A percentile compares a stretch with the other conserved stretches of the same genome.
phyloP scores from a whole-genome alignment of 2,329 filamentous ascomycete species.

The Aspergillus intermedius region DNA sequence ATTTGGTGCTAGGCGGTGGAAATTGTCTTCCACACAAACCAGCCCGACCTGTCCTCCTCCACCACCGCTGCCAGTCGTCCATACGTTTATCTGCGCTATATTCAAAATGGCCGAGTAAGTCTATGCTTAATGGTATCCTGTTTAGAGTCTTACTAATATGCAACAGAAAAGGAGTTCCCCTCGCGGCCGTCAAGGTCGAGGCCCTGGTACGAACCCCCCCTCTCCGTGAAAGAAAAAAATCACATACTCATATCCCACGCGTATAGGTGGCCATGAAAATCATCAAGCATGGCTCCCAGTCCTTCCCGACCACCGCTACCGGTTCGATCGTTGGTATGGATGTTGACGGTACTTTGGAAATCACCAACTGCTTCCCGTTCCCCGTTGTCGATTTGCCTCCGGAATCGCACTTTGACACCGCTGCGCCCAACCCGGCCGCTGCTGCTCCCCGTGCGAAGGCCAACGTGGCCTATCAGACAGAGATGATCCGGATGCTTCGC shows the following conservation, averaged over 20 bases:
- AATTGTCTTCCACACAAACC: constrained; percentile 29
- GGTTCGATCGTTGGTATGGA: constrained; percentile 94
- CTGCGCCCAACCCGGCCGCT: constrained; percentile 67
- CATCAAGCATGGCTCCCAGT: constrained; percentile 85
- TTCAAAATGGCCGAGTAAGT: constrained; percentile 29
- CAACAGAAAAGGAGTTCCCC: constrained; percentile 58
- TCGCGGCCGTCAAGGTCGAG: constrained; percentile 88
- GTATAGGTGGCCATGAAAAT: constrained; percentile 90
- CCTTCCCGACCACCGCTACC: constrained; percentile 82
- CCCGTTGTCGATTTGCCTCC: constrained; percentile 69
- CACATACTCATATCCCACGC: constrained; percentile 20
- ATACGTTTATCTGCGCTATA: constrained; percentile 10
- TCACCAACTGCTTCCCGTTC: constrained; percentile 95
- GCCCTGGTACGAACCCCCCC: constrained; percentile 64
- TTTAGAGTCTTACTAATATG: constrained; percentile 10
- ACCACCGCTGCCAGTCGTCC: constrained; percentile 12
- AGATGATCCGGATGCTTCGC: constrained; percentile 94
- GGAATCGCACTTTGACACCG: constrained; percentile 64
- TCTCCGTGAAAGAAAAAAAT: constrained; percentile 18
- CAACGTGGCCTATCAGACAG: constrained; percentile 80
- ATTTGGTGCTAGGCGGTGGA: constrained; percentile 22
- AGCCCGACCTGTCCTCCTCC: constrained; percentile 11
- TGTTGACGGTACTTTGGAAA: constrained; percentile 68
- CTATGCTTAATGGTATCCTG: not conserved
- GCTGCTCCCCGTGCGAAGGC: constrained; percentile 88